A percentile compares a stretch with the other conserved stretches of the same genome.
phyloP scores from a whole-genome alignment of 768 basidiomycete genomes.

The Paxillus rubicundulus region DNA sequence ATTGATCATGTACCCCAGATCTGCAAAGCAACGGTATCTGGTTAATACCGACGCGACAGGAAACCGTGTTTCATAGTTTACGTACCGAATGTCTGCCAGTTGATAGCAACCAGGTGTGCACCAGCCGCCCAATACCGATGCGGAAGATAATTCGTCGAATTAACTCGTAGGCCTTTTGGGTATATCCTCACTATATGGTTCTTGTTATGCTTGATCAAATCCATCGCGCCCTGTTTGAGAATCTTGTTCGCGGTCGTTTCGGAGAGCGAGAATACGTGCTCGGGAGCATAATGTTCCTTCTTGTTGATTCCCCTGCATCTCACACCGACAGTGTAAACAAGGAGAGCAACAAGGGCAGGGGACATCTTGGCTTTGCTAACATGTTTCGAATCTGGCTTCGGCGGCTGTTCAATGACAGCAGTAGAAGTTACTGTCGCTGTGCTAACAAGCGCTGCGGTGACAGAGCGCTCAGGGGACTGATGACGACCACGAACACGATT shows the following conservation, averaged over 20 bases:
- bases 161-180: slow-evolving; percentile 78
- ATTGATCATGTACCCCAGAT: slow-evolving; percentile 89
- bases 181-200: slow-evolving; percentile 84
- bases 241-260: slow-evolving; percentile 79
- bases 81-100: slow-evolving; percentile 96
- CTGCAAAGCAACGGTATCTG: slow-evolving; percentile 37
- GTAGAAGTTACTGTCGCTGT: slow-evolving; percentile 8
- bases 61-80: slow-evolving; percentile 2
- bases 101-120: slow-evolving; percentile 87
- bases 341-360: slow-evolving; percentile 60
- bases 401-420: slow-evolving; percentile 15
- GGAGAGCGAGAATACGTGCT: slow-evolving; percentile 91
- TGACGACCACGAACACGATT: slow-evolving; percentile 39
- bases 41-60: slow-evolving; percentile 1
- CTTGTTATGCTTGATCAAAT: slow-evolving; percentile 84
- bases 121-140: slow-evolving; percentile 89
- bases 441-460: slow-evolving; percentile 13
- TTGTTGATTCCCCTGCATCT: slow-evolving; percentile 91
- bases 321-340: slow-evolving; percentile 94
- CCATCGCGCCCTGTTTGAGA: slow-evolving; percentile 60
- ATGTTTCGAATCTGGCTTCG: slow-evolving; percentile 13
- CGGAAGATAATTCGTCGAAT: slow-evolving; percentile 85
- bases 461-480: slow-evolving; percentile 17
- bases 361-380: slow-evolving; percentile 68
- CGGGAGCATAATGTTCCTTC: slow-evolving; percentile 78